Base-by-base conservation (phyloP, 306 rosid species). In the Neltuma alba region DNA sequence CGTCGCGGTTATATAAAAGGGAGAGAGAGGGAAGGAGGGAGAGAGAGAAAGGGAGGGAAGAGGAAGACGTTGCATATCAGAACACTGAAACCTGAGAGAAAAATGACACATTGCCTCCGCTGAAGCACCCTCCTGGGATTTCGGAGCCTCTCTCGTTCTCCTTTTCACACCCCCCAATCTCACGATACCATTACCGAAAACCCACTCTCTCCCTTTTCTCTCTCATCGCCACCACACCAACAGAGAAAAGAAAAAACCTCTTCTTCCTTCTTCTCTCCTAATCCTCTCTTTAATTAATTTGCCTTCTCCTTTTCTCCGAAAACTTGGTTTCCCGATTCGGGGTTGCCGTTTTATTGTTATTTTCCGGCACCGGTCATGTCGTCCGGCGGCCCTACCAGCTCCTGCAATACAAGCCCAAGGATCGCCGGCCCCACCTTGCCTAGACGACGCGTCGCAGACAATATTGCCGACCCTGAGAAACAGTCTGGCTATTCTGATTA, bases 361-460 rank as follows among this genome's bases (percentile, higher is more conserved):
- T 78, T 68, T 36, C 54, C 72, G 47, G 57, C 33, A n/a, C 84
- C 79, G 89, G 71, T 57, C 58, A 90, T 88, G 95, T 78, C 92
- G 73, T 77, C 91, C 85, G 87, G 89, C 82, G 90, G 86, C 85
- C 78, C 86, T 18, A 9, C 80, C 25, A 61, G 5, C 77, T 84
- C 94, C 21, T 10, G 85, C 27, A 81, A 25, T 77, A 72, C 82
- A 14, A 83, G 89, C 85, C 95, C 94, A 21, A 76, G 92, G 82
- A 66, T 85, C 40, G 78, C 87, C 47, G 88, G 86, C 11, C 83
- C 91, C 82, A 80, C 92, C 55, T 77, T 85, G 10, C 78, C 90
- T 2, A 79, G 90, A 7, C 83, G 93, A 27, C 91, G 91, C 74
- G 91, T 87, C 25, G 66, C 90, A 0, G 96, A 90, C 87, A 66